Evolutionary conservation across 306 rosid genomes (phyloP), one percentile per base, ranked within the genome.

Genomic region (Benincasa hispida): DNA sequence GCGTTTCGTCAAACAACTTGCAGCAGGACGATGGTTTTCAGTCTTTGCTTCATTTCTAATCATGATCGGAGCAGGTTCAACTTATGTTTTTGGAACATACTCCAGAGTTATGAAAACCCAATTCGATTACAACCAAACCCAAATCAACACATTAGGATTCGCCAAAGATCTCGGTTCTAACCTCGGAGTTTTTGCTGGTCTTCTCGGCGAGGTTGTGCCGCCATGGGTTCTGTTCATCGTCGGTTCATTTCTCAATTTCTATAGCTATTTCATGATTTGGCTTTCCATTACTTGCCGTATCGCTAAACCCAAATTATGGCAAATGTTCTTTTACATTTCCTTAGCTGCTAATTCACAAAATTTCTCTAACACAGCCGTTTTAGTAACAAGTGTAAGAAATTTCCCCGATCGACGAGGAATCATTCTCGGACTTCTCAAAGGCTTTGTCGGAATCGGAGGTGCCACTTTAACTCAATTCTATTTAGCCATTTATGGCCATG

Each of bases 161-260:
- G 80, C 74, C 77, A 84, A 84, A 51, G 85, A 84, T 10, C 74
- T 84, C 9, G 87, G 87, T 55, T 82, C 81, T 11, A 81, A 84
- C n/a, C 32, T 84, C 18, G 87, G 79, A 1, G 57, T 84, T 57
- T 57, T 57, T 8, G 62, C 32, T 25, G 62, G 62, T 0, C 17
- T 57, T 57, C 30, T 57, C 30, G 62, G 17, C 17, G 62, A 57
- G 15, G 15, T 56, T 6, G 61, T 32, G 10, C 62, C 62, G 0
- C 32, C 24, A 61, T 84, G 83, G 87, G 47, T 81, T 15, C 61
- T 76, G 9, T 81, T 84, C 13, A 6, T 84, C 0, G 24, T 84
- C 0, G 87, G 85, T 1, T 25, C 81, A 0, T 28, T 24, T n/a
- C 30, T 77, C 67, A 81, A 84, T n/a, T 82, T 81, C 37, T 22